Conservation (phyloP, 208 protist species). For the Strigomonas galati region DNA sequence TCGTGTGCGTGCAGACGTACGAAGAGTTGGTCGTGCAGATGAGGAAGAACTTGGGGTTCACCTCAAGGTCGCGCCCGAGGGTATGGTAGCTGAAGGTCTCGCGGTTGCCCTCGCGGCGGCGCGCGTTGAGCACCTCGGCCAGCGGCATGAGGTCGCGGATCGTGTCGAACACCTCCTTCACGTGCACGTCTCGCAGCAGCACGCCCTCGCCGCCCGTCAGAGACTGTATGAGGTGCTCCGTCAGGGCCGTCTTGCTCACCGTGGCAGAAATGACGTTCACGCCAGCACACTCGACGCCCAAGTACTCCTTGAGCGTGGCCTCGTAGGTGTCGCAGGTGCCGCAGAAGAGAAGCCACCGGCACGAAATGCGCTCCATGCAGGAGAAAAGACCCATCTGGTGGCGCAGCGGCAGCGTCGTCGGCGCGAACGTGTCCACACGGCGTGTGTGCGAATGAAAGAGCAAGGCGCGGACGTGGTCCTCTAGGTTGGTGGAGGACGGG, state of each 20-base stretch:
- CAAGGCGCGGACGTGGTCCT: constrained; percentile 27
- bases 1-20: constrained; percentile 12
- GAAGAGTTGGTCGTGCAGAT: constrained; percentile 41
- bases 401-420: constrained; percentile 23
- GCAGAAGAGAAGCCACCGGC: constrained; percentile 64
- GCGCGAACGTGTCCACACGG: constrained; percentile 37
- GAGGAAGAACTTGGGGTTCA: constrained; percentile 57
- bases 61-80: constrained; percentile 40
- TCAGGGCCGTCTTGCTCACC: constrained; percentile 26
- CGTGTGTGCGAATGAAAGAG: constrained; percentile 49
- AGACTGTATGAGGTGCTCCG: constrained; percentile 42
- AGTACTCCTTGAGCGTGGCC: constrained; percentile 34
- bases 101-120: not conserved
- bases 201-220: constrained; percentile 59
- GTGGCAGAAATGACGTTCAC: constrained; percentile 46
- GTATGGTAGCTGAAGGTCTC: constrained; percentile 19
- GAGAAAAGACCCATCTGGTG: constrained; percentile 32
- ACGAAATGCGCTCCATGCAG: constrained; percentile 28
- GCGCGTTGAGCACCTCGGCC: constrained; percentile 13
- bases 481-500: not conserved
- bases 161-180: constrained; percentile 17
- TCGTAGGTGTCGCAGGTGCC: constrained; percentile 48
- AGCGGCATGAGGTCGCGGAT: constrained; percentile 30
- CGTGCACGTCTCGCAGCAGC: constrained; percentile 62
- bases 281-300: constrained; percentile 41